Percentiles rank a stretch among this genome's conserved stretches.
Conservation (phyloP, 495 filamentous ascomycete species). For the Pseudoneurospora amorphoporcata region DNA sequence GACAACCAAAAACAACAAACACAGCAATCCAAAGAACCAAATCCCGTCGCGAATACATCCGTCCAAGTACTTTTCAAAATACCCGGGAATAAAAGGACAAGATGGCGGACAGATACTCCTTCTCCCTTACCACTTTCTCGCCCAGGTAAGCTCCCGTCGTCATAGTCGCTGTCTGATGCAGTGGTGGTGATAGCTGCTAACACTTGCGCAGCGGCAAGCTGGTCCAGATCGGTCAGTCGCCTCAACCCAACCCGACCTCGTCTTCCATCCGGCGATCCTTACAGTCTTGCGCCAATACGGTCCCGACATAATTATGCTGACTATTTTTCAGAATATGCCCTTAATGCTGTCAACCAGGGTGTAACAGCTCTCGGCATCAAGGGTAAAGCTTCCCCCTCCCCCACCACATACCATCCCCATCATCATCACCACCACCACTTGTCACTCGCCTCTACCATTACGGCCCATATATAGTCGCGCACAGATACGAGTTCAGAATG, state of each 20-base stretch:
- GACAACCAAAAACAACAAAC: slow-evolving; percentile 3
- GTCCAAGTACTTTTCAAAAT: not conserved
- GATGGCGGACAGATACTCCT: slow-evolving; percentile 99
- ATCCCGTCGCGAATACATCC: not conserved
- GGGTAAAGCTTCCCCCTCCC: slow-evolving; percentile 43
- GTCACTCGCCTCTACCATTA: not conserved
- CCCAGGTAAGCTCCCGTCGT: slow-evolving; percentile 64
- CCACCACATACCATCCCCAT: not conserved
- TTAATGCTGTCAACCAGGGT: slow-evolving; percentile 98
- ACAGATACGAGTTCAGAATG: not conserved
- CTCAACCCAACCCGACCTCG: not conserved
- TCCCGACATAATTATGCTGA: slow-evolving; percentile 1
- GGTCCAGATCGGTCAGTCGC: slow-evolving; percentile 61
- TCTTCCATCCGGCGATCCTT: not conserved
- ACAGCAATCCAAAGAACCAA: slow-evolving; percentile 1
- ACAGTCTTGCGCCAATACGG: not conserved
- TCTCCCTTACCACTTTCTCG: slow-evolving; percentile 98
- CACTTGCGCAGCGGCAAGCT: slow-evolving; percentile 71
- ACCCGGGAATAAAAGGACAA: slow-evolving; percentile 7
- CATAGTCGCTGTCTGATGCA: slow-evolving; percentile 3
- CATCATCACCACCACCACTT: not conserved
- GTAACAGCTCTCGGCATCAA: slow-evolving; percentile 98
- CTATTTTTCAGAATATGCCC: slow-evolving; percentile 73
- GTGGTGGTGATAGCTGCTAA: slow-evolving; percentile 31
- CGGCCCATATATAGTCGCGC: not conserved